These are phyloP conservation scores for Sugiyamaella qingdaonensis DNA, from an alignment of 805 yeast species.

Conservation along the genomic window DNA sequence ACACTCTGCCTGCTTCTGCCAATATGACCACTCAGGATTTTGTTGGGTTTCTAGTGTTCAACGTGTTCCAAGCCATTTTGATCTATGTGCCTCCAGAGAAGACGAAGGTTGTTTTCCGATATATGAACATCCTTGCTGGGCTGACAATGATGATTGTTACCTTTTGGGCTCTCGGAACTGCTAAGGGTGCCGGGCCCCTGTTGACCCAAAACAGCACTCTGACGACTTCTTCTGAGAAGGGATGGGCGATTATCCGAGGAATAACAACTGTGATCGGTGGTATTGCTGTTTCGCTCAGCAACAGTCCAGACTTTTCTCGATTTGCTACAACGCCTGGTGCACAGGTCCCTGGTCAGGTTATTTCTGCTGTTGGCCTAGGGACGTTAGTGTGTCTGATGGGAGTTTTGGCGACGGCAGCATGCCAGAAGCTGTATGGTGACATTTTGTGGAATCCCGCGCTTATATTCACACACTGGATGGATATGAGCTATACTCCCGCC, in stretches of 20 bases:
- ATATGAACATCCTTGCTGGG: conserved; percentile 32
- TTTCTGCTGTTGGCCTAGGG: conserved; percentile 38
- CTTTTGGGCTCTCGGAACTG: conserved; percentile 27
- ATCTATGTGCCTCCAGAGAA: conserved; percentile 23
- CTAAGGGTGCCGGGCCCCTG: conserved; percentile 23
- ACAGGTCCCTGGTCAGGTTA: conserved; percentile 38
- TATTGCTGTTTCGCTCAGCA: conserved; percentile 38
- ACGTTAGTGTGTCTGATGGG: conserved; percentile 46
- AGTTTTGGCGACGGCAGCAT: conserved; percentile 42
- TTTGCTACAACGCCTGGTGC: conserved; percentile 38
- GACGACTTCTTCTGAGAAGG: conserved; percentile 23
- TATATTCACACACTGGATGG: conserved; percentile 37
- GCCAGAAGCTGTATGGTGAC: conserved; percentile 38
- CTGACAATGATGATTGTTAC: conserved; percentile 44
- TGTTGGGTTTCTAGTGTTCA: conserved; percentile 41
- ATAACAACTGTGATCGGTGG: conserved; percentile 40
- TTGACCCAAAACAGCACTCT: conserved; percentile 48
- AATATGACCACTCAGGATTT: conserved; percentile 35
- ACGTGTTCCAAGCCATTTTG: conserved; percentile 10
- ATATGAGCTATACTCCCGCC: conserved; percentile 34
- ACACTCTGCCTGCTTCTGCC: conserved; percentile 38
- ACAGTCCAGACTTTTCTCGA: conserved; percentile 42
- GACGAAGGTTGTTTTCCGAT: conserved; percentile 35
- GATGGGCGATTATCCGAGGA: conserved; percentile 41
- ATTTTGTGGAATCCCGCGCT: conserved; percentile 47